Conservation (phyloP, 176 grass and related monocot species). For the Bromus sterilis region DNA sequence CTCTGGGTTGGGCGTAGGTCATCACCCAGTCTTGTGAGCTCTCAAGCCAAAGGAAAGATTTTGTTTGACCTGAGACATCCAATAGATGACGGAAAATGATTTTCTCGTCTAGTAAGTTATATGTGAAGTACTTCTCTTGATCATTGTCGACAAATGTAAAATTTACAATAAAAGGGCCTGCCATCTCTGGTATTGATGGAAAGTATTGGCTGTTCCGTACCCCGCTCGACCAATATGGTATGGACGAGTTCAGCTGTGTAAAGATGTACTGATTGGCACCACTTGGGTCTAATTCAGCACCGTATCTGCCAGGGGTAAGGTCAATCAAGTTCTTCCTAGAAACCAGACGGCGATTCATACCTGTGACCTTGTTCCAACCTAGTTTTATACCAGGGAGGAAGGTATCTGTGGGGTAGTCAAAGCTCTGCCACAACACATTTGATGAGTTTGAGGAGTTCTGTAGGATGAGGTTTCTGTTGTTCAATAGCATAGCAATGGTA, state of each 20-base stretch:
- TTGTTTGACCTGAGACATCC: conserved; percentile 28
- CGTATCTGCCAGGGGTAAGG: conserved; percentile 27
- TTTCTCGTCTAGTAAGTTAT: conserved; percentile 18
- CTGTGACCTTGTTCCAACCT: conserved; percentile 39
- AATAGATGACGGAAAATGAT: conserved; percentile 1
- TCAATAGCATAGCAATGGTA: conserved; percentile 16
- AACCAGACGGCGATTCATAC: conserved; percentile 27
- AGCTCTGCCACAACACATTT: conserved; percentile 47
- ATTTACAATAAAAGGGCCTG: background rate
- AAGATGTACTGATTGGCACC: conserved; percentile 18
- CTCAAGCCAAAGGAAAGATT: conserved; percentile 22
- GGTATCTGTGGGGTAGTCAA: conserved; percentile 44
- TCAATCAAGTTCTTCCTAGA: conserved; percentile 43
- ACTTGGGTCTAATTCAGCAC: conserved; percentile 25
- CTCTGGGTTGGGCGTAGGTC: conserved; percentile 25
- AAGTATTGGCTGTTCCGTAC: conserved; percentile 49
- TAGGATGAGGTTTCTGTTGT: conserved; percentile 44
- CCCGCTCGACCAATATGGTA: conserved; percentile 25
- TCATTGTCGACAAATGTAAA: conserved; percentile 32
- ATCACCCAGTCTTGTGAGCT: conserved; percentile 17
- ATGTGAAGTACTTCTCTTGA: conserved; percentile 29
- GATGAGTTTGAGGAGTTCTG: conserved; percentile 22
- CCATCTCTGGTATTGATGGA: conserved; percentile 24
- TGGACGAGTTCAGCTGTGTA: conserved; percentile 14
- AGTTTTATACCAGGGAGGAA: conserved; percentile 42